These are phyloP conservation scores for Aspergillus calidoustus DNA, from an alignment of 2,329 filamentous ascomycete species.

Conservation along the genomic window DNA sequence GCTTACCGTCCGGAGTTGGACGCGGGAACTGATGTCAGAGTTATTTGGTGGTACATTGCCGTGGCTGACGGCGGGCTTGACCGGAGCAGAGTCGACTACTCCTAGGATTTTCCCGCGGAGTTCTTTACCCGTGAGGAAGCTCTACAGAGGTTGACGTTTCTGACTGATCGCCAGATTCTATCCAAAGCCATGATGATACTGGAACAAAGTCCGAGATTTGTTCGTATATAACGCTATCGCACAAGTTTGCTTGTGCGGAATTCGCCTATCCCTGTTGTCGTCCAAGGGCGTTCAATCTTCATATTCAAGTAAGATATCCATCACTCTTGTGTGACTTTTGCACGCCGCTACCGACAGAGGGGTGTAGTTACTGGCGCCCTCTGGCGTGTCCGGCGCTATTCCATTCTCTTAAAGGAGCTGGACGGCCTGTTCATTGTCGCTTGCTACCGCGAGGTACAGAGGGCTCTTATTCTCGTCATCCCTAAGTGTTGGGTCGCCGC, in stretches of 20 bases:
- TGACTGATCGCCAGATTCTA: slow-evolving; percentile 7
- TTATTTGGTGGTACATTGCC: slow-evolving; percentile 17
- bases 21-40: background rate
- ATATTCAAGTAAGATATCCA: background rate
- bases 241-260: background rate
- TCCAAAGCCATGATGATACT: background rate
- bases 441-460: background rate
- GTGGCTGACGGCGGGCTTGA: background rate
- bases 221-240: background rate
- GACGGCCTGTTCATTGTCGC: background rate
- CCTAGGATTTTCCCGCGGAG: background rate
- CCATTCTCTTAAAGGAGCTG: background rate
- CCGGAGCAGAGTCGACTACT: background rate
- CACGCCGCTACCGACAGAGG: background rate
- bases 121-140: slow-evolving; percentile 4
- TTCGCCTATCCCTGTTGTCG: too few species aligned
- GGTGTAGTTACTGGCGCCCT: background rate
- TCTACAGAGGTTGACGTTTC: background rate
- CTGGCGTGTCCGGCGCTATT: background rate
- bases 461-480: too few species aligned
- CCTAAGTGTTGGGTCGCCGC: too few species aligned
- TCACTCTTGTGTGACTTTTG: background rate
- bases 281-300: too few species aligned
- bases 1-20: slow-evolving; percentile 4
- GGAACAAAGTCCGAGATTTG: background rate